Evolutionary conservation across 495 filamentous ascomycete species (phyloP).

Genomic region (Sordaria brevicollis): DNA sequence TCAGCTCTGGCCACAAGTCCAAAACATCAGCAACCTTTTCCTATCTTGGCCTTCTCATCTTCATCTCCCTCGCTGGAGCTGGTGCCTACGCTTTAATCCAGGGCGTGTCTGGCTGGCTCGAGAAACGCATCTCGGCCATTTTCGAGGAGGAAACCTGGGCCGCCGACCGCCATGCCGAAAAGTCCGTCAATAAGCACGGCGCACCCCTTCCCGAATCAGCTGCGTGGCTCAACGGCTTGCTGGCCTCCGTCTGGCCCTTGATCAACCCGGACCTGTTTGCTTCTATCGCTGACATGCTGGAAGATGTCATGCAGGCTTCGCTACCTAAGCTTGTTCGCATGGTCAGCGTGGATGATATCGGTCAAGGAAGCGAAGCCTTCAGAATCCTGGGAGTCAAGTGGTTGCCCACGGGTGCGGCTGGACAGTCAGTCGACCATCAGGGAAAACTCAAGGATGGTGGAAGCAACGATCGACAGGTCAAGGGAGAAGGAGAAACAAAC

Average conservation of each 20-base stretch:
- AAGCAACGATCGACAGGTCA: slow-evolving; percentile 40
- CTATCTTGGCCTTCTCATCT: slow-evolving; percentile 5
- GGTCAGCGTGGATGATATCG: slow-evolving; percentile 60
- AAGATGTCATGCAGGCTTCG: slow-evolving; percentile 64
- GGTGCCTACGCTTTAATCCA: slow-evolving; percentile 27
- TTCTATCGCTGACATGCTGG: slow-evolving; percentile 52
- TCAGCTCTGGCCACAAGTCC: no score
- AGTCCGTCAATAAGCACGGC: slow-evolving; percentile 21
- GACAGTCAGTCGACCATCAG: slow-evolving; percentile 42
- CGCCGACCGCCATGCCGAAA: slow-evolving; percentile 39
- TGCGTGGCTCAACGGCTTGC: slow-evolving; percentile 55
- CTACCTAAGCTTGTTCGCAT: slow-evolving; percentile 53
- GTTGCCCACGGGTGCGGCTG: slow-evolving; percentile 56
- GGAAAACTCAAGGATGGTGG: slow-evolving; percentile 33
- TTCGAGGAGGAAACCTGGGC: slow-evolving; percentile 58
- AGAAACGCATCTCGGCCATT: slow-evolving; percentile 39
- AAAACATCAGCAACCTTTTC: neutral
- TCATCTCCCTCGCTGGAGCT: slow-evolving; percentile 12
- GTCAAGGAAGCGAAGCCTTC: slow-evolving; percentile 55
- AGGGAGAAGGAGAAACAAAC: slow-evolving; percentile 28
- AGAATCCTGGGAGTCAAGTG: slow-evolving; percentile 55
- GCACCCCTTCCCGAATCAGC: slow-evolving; percentile 46
- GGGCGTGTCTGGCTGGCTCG: slow-evolving; percentile 42
- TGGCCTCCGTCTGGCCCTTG: slow-evolving; percentile 55
- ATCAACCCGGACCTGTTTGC: slow-evolving; percentile 62